Base-by-base conservation (phyloP, 257 asterid species). In the Anisodus tanguticus region DNA sequence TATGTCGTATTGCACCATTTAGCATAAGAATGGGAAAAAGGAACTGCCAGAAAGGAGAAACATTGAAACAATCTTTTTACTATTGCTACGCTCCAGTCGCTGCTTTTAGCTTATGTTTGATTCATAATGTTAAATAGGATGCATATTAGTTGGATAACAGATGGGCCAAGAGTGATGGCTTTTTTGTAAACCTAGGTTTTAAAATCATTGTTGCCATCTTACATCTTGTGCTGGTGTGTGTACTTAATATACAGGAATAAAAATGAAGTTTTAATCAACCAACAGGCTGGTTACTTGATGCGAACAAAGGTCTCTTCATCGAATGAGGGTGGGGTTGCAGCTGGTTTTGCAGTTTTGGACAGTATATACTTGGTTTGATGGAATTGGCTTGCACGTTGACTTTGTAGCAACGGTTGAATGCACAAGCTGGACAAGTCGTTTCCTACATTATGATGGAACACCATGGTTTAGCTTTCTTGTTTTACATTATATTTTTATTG, bases 311-410 rank as follows among this genome's bases (percentile, higher is more conserved):
- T 95, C 9, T 92, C 97, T 63, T 95, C 99, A 19, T 97, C 99
- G 31, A 90, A 95, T 55, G 99, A 97, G 77, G 99, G 99, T 12
- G 99, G 99, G 19, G 99, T 97, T 80, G 98, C 97, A 11, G 98
- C 98, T 15, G 99, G 98, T 11, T 93, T 92, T 76, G 98, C 97
- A 55, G 98, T 95, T 90, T 81, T 97, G 89, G 99, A 95, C 88
- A 92, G 99, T 88, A 82, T 97, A 17, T 93, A 97, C 88, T 88
- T 97, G 87, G 98, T 94, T 71, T 94, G 90, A 93, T 53, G 79
- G 67, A 53, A 16, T 66, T 76, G 63, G 4, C 63, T 22, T 70
- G 79, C 79, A 3, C 37, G 0, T 53, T 26, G 4, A 26, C n/a
- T 3, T 15, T 11, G 17, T 19, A 4, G 19, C 19, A 49, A 26